Conservation (phyloP, 352 stramenopile species). For the Phytophthora rubi region DNA sequence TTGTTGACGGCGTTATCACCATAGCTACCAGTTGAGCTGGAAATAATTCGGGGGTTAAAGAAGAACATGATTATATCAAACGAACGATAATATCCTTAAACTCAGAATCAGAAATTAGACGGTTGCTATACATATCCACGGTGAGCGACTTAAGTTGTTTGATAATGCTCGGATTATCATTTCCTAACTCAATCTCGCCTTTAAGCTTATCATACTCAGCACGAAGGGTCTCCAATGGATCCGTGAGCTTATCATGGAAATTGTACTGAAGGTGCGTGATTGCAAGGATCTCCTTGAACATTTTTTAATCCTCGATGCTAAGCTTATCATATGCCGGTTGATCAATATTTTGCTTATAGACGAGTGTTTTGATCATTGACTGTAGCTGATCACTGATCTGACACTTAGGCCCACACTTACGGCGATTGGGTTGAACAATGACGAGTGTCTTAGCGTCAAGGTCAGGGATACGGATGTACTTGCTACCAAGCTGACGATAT, state of each 20-base stretch:
- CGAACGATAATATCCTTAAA: too few relatives aligned
- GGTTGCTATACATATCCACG: conserved; percentile 31
- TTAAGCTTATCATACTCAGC: conserved; percentile 31
- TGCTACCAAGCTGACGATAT: background rate
- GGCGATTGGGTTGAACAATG: conserved; percentile 12
- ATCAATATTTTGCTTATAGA: background rate
- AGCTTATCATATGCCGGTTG: background rate
- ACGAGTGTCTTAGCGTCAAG: conserved; percentile 10
- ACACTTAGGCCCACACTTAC: conserved; percentile 10
- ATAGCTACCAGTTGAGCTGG: conserved; percentile 11
- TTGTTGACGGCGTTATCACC: conserved; percentile 14
- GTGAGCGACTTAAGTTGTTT: background rate
- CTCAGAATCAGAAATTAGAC: too few relatives aligned
- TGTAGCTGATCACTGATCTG: conserved; percentile 28
- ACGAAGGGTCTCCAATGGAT: conserved; percentile 1
- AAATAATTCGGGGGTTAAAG: conserved; percentile 19
- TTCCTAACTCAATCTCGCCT: background rate
- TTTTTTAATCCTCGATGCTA: background rate
- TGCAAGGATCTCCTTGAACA: background rate
- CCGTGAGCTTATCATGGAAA: conserved; percentile 1
- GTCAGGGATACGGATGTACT: conserved; percentile 28
- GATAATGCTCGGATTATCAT: too few relatives aligned
- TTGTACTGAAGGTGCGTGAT: background rate
- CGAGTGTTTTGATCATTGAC: conserved; percentile 13
- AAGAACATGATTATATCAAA: too few relatives aligned